A percentile compares a stretch with the other conserved stretches of the same genome.
Conservation (phyloP, 2,329 filamentous ascomycete species). For the Verticillium alfalfae region DNA sequence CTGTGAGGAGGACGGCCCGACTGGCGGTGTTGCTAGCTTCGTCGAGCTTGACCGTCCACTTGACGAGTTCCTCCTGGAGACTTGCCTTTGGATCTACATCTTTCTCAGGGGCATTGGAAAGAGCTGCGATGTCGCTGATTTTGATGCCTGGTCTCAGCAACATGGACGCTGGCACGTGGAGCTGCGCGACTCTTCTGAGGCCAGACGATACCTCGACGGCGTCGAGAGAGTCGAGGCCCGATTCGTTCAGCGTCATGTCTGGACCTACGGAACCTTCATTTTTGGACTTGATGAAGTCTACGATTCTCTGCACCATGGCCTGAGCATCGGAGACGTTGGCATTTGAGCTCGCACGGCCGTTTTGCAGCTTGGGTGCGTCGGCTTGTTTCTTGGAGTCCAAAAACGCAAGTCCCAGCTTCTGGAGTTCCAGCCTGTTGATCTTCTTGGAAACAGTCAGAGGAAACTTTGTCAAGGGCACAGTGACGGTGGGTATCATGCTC, state of each 20-base stretch:
- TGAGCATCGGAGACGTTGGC: not conserved
- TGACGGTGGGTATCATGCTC: not conserved
- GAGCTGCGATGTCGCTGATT: not conserved
- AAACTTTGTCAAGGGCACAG: not conserved
- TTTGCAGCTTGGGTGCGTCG: not conserved
- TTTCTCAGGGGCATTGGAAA: not conserved
- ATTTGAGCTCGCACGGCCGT: not conserved
- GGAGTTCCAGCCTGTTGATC: not conserved
- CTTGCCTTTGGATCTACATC: not conserved
- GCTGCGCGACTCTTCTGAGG: not conserved
- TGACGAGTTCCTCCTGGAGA: not conserved
- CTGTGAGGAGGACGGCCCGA: constrained; percentile 5
- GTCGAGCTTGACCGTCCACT: not conserved
- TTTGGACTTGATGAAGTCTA: not conserved
- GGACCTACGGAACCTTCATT: too few relatives aligned
- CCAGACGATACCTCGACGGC: not conserved
- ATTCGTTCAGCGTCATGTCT: not conserved
- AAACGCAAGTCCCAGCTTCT: not conserved
- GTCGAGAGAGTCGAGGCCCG: not conserved
- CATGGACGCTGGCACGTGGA: not conserved
- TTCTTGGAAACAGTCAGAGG: not conserved
- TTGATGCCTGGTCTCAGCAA: not conserved
- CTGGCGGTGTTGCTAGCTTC: not conserved
- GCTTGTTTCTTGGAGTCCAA: not conserved
- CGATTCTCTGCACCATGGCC: not conserved